phyloP scores from a whole-genome alignment of 2,329 filamentous ascomycete species.

The Hypoxylon sp. region DNA sequence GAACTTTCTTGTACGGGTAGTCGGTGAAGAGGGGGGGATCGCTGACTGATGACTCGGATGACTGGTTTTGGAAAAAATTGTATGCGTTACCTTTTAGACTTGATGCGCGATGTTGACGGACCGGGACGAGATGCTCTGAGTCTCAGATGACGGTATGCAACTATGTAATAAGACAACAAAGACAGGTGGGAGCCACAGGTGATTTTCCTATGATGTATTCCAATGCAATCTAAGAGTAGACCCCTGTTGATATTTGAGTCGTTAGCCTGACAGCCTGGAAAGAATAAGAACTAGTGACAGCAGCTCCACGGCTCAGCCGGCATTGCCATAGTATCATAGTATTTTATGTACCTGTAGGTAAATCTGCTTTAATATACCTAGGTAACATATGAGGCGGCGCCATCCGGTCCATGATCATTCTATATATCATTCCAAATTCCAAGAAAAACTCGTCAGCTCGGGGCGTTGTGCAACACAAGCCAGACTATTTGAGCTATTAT shows the following conservation, averaged over 20 bases:
- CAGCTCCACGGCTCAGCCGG: constrained; percentile 23
- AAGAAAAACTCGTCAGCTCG: constrained; percentile 19
- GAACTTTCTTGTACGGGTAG: constrained; percentile 19
- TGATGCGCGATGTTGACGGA: constrained; percentile 36
- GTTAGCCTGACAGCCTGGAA: constrained; percentile 21
- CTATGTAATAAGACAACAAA: constrained; percentile 32
- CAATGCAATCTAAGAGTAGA: constrained; percentile 33
- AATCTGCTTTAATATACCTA: not conserved
- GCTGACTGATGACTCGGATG: constrained; percentile 23
- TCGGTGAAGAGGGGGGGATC: constrained; percentile 37
- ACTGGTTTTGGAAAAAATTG: not conserved
- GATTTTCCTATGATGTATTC: constrained; percentile 52
- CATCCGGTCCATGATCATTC: not conserved
- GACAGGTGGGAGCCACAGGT: constrained; percentile 42
- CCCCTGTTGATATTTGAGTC: constrained; percentile 31
- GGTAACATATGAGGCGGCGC: not conserved
- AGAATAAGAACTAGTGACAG: constrained; percentile 13
- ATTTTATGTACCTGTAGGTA: too few relatives aligned
- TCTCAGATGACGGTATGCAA: constrained; percentile 41
- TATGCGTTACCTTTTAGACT: constrained; percentile 37
- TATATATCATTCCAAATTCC: constrained; percentile 14
- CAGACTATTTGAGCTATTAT: constrained; percentile 5
- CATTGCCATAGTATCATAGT: constrained; percentile 9
- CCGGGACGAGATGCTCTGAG: constrained; percentile 11
- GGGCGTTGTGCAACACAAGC: not conserved